Evolutionary conservation across 257 asterid species (phyloP), one percentile per base, ranked within the genome.

Genomic region (Penstemon davidsonii): DNA sequence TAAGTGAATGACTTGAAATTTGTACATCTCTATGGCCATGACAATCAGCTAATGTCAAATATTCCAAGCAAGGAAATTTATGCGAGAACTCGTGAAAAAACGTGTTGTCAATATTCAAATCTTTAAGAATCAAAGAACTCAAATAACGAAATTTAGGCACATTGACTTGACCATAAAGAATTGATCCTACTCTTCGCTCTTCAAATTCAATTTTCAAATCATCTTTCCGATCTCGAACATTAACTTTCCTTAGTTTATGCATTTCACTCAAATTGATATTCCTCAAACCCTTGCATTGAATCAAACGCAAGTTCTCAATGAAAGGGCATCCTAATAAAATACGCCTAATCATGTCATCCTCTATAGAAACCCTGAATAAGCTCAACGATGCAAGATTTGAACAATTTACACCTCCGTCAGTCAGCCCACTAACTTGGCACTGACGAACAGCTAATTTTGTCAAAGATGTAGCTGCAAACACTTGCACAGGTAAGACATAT

Each of bases 31-130:
- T 8, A 37, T 8, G n/a, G 40, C 71, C 66, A 10, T 37, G 0
- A 41, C 70, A 75, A 6, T 18, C 2, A 0, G 6, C 5, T 4
- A 74, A 7, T 11, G 13, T 43, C 49, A 73, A 49, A 36, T 60
- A 44, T 49, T 51, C 62, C 15, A 56, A 5, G 45, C 66, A 55
- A 54, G 70, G 70, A 47, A 62, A 67, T 40, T 67, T 73, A 11
- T 6, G 33, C 5, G 60, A 25, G 8, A 65, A 51, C 12, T 60
- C 68, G 4, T 3, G 7, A 13, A 66, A 67, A 51, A 73, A 66
- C 47, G n/a, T 3, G 2, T 2, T 8, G 3, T 18, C 42, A 6
- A 62, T 9, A 8, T 3, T 4, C 54, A 25, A 15, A 0, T 8
- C 19, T 2, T 33, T 41, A 40, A 71, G 3, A 5, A 39, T 25